Percentiles rank a stretch among this genome's conserved stretches.
These are phyloP conservation scores for Triticum dicoccoides DNA, from an alignment of 176 grass and related monocot genomes.

Conservation along the genomic window DNA sequence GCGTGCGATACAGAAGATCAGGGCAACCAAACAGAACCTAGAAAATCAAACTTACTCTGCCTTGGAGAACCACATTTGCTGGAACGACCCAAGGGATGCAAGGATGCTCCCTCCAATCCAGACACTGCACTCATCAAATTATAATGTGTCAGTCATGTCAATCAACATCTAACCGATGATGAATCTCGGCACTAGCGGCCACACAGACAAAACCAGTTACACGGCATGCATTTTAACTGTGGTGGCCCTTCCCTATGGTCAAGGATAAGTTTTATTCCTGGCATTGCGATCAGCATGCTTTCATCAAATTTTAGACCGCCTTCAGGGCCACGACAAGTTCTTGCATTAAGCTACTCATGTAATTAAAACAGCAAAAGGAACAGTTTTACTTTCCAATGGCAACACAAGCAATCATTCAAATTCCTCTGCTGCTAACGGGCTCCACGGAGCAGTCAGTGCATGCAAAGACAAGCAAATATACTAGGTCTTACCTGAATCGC, in stretches of 20 bases:
- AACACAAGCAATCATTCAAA: conserved; percentile 20
- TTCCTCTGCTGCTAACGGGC: neutral
- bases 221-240: neutral
- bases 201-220: neutral
- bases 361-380: neutral
- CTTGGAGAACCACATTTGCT: conserved; percentile 99
- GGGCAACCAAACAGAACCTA: neutral
- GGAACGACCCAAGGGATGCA: conserved; percentile 98
- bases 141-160: conserved; percentile 14
- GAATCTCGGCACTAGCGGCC: neutral
- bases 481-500: conserved; percentile 70
- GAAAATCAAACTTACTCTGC: conserved; percentile 73
- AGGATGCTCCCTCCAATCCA: conserved; percentile 99
- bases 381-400: neutral
- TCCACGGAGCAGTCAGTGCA: neutral
- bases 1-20: neutral
- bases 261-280: neutral
- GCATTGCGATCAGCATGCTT: neutral
- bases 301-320: neutral
- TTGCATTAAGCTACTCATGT: neutral
- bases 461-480: conserved; percentile 13
- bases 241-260: neutral
- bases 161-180: neutral
- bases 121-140: conserved; percentile 53
- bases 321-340: neutral